Evolutionary conservation across 192 early-diverging fungal genomes (phyloP).

Genomic region (Geosiphon pyriformis): DNA sequence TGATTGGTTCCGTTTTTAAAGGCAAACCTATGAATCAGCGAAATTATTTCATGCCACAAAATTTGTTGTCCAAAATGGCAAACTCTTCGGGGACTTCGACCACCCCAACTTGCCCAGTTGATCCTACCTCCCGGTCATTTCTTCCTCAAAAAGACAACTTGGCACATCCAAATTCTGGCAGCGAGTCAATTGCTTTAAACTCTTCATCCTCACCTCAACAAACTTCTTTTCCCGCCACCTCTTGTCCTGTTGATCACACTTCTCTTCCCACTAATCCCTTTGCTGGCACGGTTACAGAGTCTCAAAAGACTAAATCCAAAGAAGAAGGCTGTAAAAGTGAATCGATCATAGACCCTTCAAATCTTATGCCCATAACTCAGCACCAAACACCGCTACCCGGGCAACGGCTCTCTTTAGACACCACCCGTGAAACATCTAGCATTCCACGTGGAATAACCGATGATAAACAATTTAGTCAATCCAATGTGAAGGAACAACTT

Average conservation of each 20-base stretch:
- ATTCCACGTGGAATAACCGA: conserved; percentile 61
- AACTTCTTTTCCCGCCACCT: no score
- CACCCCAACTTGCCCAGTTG: no score
- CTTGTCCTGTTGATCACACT: conserved; percentile 4
- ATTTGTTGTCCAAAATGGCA: no score
- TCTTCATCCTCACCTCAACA: no score
- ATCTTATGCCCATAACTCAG: conserved; percentile 58
- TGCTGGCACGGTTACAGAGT: not conserved
- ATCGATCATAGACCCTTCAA: conserved; percentile 44
- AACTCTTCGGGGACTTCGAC: no score
- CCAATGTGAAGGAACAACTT: conserved; percentile 28
- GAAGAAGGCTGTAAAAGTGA: conserved; percentile 14
- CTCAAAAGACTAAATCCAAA: not conserved
- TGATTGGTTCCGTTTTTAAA: no score
- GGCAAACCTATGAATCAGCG: no score
- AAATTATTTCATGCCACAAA: no score
- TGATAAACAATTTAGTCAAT: conserved; percentile 20
- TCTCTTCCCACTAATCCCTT: not conserved
- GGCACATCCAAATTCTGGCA: no score
- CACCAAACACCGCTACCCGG: conserved; percentile 39
- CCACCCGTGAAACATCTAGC: conserved; percentile 63
- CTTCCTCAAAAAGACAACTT: no score
- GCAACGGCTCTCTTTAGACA: conserved; percentile 47
- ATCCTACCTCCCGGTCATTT: no score
- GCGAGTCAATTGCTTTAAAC: no score